Base-by-base conservation (phyloP, 1,139 yeast species). In the Diutina siamensis region DNA sequence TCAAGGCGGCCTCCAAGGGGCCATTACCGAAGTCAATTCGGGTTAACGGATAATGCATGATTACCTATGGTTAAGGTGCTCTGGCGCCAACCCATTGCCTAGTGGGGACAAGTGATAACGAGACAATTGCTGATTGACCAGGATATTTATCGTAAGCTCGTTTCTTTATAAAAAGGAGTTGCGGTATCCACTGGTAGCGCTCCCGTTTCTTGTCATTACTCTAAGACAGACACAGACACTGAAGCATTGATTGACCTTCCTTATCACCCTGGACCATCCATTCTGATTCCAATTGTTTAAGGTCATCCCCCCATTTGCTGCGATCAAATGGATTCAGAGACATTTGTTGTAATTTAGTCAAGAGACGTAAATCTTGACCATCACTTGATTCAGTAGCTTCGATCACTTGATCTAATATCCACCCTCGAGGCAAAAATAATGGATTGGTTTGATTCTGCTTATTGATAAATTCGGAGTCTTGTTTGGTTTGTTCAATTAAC, bases 391-490 rank as follows among this genome's bases (percentile, higher is more conserved):
- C 61, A 0, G 76, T 68, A 45, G 64, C 63, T 31, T 72, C 68
- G 46, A 86, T 82, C 0, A 87, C 96, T 50, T 88, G 92, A 48
- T 87, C 89, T 47, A 92, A 66, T 46, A 89, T 79, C 92, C 95
- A 87, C 52, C 81, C 84, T 50, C 92, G 72, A 15, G 96, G 94
- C 15, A 85, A 71, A 56, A 92, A 89, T 35, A 76, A 57, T 2
- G 98, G 98, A 56, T 92, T 92, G 46, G 65, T 69, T 2, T 53
- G 47, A 13, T 63, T 56, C 17, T 15, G 42, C 8, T 20, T 31
- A 25, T 38, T 38, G 48, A 87, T 75, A 9, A 68, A 54, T 3
- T 51, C 53, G 4, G 53, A 53, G 28, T 57, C 59, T 17, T 55
- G 45, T 15, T 52, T 53, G 3, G 65, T 67, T 55, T 55, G 71